Base-by-base conservation (phyloP, 306 rosid species). In the Lathyrus aphaca region DNA sequence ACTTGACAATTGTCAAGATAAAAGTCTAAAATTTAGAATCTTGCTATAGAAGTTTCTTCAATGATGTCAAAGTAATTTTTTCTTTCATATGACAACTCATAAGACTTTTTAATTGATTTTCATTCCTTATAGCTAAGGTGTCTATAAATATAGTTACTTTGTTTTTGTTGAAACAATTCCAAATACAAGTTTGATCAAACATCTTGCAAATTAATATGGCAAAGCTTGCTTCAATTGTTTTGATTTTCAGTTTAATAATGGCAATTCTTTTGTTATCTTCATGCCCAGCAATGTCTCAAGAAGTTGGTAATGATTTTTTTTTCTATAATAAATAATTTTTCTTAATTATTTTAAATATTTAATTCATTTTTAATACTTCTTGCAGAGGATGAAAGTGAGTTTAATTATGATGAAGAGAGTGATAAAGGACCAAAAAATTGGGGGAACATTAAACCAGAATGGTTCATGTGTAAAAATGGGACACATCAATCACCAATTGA, bases 401-500 rank as follows among this genome's bases (percentile, higher is more conserved):
- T 87, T 65, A 72, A 58, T 51, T 92, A 92, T 30, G 81, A 69
- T 3, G 38, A 42, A 2, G 38, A 39, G 18, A 66, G 87, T 16
- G 65, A 37, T 12, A 78, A 5, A 38, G 97, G 97, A 46, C 97
- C 97, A 11, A 19, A 7, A 12, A 60, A 66, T 1, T 92, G 97
- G 97, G 96, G 96, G 43, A 46, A 74, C 13, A 75, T 92, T 17
- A 82, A 42, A 15, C 74, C 66, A 0, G 90, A 92, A 50, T 89
- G 97, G 97, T 69, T 66, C 4, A 0, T 10, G 19, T 92, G 96
- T 21, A 84, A 70, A 38, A 65, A 4, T 30, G 97, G 97, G 40
- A 10, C 70, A 10, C 74, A 84, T 95, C 97, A 92, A 76, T 92
- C 97, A 1, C 97, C 97, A 0, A 87, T 92, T 10, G 86, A 84